phyloP scores from a whole-genome alignment of 805 yeast species.

The Blastobotrys chiropterorum region DNA sequence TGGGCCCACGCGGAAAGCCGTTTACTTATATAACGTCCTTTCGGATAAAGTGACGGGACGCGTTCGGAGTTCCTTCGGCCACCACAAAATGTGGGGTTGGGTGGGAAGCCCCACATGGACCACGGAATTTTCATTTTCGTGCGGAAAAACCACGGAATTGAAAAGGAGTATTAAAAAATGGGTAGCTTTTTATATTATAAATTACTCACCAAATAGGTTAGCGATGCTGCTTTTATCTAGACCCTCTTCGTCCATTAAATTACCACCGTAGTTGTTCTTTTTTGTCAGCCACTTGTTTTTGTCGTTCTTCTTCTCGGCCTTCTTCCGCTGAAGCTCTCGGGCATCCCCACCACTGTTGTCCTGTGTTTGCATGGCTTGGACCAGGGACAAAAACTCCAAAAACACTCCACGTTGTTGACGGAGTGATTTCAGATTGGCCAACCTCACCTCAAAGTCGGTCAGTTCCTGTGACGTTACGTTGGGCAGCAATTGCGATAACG shows the following conservation, averaged over 20 bases:
- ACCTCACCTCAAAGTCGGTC: conserved; percentile 53
- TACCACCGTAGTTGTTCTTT: conserved; percentile 17
- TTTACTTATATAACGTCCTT: too few relatives aligned
- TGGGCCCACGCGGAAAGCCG: too few relatives aligned
- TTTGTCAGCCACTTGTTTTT: conserved; percentile 14
- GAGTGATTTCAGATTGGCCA: conserved; percentile 56
- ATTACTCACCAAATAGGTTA: conserved; percentile 17
- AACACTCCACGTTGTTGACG: conserved; percentile 78
- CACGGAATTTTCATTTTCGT: background rate
- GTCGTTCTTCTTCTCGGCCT: conserved; percentile 11
- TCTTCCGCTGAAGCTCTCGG: conserved; percentile 30
- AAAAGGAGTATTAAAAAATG: background rate
- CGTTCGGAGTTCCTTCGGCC: background rate
- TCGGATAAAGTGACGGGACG: background rate
- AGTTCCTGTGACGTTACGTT: conserved; percentile 48
- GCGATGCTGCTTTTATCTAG: conserved; percentile 15
- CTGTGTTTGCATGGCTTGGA: conserved; percentile 37
- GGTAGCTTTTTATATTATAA: too few relatives aligned
- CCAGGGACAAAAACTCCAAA: conserved; percentile 64
- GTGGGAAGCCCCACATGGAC: background rate
- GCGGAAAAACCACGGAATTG: too few relatives aligned
- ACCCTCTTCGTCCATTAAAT: conserved; percentile 24
- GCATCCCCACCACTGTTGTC: conserved; percentile 34
- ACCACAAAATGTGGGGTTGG: background rate
- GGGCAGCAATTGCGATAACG: conserved; percentile 46